Base-by-base conservation (phyloP, 1,284 basidiomycete genomes). In the Malassezia dermatis region DNA sequence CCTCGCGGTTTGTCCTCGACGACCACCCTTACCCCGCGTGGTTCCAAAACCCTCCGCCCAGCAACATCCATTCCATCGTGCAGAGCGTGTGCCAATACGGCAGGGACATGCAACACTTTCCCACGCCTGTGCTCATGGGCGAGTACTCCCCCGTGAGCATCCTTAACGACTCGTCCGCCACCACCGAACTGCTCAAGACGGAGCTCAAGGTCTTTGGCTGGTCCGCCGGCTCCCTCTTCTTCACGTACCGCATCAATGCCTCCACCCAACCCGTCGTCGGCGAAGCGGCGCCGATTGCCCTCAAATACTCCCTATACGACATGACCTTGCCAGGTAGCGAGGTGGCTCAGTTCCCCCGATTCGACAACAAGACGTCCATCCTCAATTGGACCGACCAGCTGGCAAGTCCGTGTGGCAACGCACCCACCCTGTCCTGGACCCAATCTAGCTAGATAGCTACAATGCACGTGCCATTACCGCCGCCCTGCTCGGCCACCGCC, bases 11-110 rank as follows among this genome's bases (percentile, higher is more conserved):
- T 43, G 60, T 65, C 41, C 69, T 67, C 59, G 65, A 68, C 45
- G 61, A 69, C 45, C 68, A 72, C 51, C 69, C 69, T 12, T 71
- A 71, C 60, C 68, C 69, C 0, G 69, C 65, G 4, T 72, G 66
- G 66, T 72, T 67, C 62, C 27, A 41, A 8, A 45, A 17, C 0
- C 64, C 64, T 11, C 28, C 51, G 12, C 32, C 58, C 6, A 58
- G 56, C 2, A 56, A 62, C 19, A 27, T 41, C 21, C n/a, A 30
- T 3, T n/a, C 32, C 37, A 65, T 69, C 42, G 51, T 59, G 35
- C 40, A 59, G 13, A 57, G 49, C 26, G 62, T 71, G 15, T 73
- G 70, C 57, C 46, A 56, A 24, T 59, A 63, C 34, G 63, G 62
- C n/a, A 13, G 61, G 10, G 45, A 60, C 0, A 56, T 53, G 13